Base-by-base conservation (phyloP, 208 protist species). In the Wallacemonas collosoma region DNA sequence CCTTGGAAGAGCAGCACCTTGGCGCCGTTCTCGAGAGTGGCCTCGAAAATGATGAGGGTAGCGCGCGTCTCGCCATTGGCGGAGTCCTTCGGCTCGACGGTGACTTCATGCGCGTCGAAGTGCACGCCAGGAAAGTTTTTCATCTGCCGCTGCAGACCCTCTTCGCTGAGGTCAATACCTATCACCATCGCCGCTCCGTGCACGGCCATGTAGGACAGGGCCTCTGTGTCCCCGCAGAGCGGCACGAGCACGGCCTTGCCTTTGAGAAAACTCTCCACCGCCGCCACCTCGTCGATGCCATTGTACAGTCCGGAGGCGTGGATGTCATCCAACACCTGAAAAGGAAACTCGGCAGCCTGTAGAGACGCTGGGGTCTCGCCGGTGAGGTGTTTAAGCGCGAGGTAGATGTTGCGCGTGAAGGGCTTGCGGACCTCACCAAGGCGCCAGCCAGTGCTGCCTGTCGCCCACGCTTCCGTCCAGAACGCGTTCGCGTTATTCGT, bases 141-240 rank as follows among this genome's bases (percentile, higher is more conserved):
- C 15, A 65, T 68, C 76, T 88, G 87, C 3, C 26, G 61, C 11
- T 14, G 40, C 62, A 89, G 80, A 1, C 65, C 83, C 17, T 76
- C 68, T 15, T 64, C 61, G 8, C 73, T 76, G 38, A 88, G 66
- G 60, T 93, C 82, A 0, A 64, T 74, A 11, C 79, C 83, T 5
- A 88, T 50, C 43, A 93, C 81, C 2, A 76, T 38, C 26, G 71
- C 53, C 14, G 79, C 84, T 0, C 82, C 81, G 58, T 79, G 76
- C 12, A 75, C 63, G 3, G 72, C 72, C 36, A 89, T 70, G 76
- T 87, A 89, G 11, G 77, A 65, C 58, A 93, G 15, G 2, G 70
- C 82, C 4, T 73, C 54, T 0, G 87, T 85, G 58, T 88, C 87
- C 0, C 87, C 83, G 60, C 87, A 89, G 15, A 93, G 76, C 5